phyloP scores from a whole-genome alignment of 257 asterid genomes.

The Nicotiana knightiana region DNA sequence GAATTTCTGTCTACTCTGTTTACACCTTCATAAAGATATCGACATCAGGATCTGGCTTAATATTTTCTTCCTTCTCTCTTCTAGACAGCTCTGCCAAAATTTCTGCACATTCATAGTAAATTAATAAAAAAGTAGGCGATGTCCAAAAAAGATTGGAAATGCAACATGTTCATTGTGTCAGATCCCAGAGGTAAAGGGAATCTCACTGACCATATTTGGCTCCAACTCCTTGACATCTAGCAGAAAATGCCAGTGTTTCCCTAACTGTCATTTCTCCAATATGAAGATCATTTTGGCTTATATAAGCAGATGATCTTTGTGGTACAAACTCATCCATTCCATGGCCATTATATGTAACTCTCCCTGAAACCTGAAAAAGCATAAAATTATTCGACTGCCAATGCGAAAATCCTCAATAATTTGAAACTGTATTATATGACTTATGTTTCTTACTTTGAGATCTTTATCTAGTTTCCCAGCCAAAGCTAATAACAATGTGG shows the following conservation, averaged over 20 bases:
- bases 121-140: neutral
- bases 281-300: constrained; percentile 84
- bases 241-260: constrained; percentile 87
- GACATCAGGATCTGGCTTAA: constrained; percentile 78
- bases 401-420: neutral
- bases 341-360: constrained; percentile 73
- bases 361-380: constrained; percentile 49
- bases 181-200: neutral
- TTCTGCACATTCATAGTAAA: constrained; percentile 32
- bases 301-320: constrained; percentile 80
- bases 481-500: constrained; percentile 73
- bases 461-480: constrained; percentile 77
- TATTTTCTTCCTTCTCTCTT: constrained; percentile 80
- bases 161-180: neutral
- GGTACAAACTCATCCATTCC: constrained; percentile 76
- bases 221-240: constrained; percentile 95
- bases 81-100: constrained; percentile 73
- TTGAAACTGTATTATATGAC: neutral
- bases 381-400: neutral
- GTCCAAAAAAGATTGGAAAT: neutral
- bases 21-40: constrained; percentile 91
- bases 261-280: constrained; percentile 84
- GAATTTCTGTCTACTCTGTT: neutral
- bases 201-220: constrained; percentile 53
- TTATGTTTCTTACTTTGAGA: constrained; percentile 44